phyloP scores from a whole-genome alignment of 768 basidiomycete species.

The Leucocoprinus sp. region DNA sequence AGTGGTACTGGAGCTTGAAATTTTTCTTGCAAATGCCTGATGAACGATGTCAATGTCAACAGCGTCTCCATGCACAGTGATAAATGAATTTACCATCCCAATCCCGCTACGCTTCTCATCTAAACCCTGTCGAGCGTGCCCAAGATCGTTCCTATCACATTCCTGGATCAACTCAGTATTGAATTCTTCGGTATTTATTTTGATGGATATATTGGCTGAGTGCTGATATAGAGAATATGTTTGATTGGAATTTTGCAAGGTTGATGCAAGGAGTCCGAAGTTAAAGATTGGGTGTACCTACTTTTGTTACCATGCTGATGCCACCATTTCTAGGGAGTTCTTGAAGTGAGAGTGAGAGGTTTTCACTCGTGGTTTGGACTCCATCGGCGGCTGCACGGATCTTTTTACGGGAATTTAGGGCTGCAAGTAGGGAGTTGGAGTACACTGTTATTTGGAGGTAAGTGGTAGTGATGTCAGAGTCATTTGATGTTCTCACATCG shows the following conservation, averaged over 20 bases:
- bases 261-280: background rate
- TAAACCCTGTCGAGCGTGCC: background rate
- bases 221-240: constrained; percentile 19
- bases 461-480: constrained; percentile 1
- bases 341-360: constrained; percentile 30
- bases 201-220: constrained; percentile 43
- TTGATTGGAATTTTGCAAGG: background rate
- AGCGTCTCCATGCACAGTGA: background rate
- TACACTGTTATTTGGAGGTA: constrained; percentile 34
- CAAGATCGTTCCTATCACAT: constrained; percentile 18
- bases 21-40: constrained; percentile 8
- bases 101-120: constrained; percentile 6
- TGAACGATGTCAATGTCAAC: background rate
- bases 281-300: background rate
- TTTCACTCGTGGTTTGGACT: constrained; percentile 33
- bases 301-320: constrained; percentile 1
- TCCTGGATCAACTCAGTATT: constrained; percentile 32
- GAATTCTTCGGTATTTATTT: constrained; percentile 46
- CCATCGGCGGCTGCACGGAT: constrained; percentile 33
- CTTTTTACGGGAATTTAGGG: constrained; percentile 46
- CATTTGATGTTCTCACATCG: constrained; percentile 38
- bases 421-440: constrained; percentile 53
- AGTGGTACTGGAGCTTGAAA: constrained; percentile 3
- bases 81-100: constrained; percentile 6
- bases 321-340: constrained; percentile 27